phyloP scores from a whole-genome alignment of 1,139 yeast genomes.

The Kodamaea arcana region DNA sequence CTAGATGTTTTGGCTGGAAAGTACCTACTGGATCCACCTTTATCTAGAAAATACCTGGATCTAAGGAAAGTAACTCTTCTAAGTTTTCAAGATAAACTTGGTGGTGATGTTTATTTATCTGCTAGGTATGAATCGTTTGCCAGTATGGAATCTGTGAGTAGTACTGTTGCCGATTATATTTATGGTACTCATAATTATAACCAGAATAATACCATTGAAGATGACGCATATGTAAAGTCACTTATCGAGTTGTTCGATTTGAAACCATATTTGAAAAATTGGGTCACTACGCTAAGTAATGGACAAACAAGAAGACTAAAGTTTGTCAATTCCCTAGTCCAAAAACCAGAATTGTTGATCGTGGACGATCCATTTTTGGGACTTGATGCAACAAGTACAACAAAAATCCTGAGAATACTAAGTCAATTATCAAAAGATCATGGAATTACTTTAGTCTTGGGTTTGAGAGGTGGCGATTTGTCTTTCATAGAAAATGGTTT shows the following conservation, averaged over 20 bases:
- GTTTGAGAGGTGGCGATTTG: conserved; percentile 70
- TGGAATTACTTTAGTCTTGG: conserved; percentile 50
- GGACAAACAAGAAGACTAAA: conserved; percentile 93
- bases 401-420: conserved; percentile 45
- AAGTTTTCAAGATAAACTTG: conserved; percentile 55
- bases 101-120: conserved; percentile 75
- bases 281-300: conserved; percentile 86
- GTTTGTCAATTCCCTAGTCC: conserved; percentile 68
- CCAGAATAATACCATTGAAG: conserved; percentile 18
- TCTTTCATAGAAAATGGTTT: conserved; percentile 48
- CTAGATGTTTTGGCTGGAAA: conserved; percentile 32
- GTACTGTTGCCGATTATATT: conserved; percentile 54
- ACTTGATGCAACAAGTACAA: conserved; percentile 71
- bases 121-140: conserved; percentile 81
- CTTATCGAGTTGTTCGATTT: conserved; percentile 54
- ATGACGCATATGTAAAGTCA: conserved; percentile 30
- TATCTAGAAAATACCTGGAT: conserved; percentile 41
- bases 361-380: conserved; percentile 94
- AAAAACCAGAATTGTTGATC: conserved; percentile 60
- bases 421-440: conserved; percentile 21
- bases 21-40: conserved; percentile 50
- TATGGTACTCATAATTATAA: conserved; percentile 49
- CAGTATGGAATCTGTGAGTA: conserved; percentile 70
- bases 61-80: conserved; percentile 51
- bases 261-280: conserved; percentile 55